Evolutionary conservation across 2,329 filamentous ascomycete species (phyloP).

Genomic region (Trichoderma citrinoviride): DNA sequence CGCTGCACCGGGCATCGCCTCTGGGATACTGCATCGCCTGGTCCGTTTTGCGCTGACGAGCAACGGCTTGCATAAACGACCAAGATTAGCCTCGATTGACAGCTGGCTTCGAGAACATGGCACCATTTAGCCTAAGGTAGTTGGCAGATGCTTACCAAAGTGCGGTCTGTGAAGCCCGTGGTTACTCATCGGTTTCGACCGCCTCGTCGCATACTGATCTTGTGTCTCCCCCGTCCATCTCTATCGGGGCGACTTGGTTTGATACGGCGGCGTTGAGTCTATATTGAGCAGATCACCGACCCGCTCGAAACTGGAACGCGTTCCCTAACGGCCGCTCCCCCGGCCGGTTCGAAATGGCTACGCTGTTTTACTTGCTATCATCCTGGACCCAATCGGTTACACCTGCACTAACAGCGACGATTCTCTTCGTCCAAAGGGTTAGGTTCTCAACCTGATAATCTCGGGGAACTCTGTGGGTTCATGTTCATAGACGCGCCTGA

Average conservation of each 20-base stretch:
- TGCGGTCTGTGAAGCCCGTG: background rate
- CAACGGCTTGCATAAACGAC: background rate
- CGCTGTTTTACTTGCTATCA: background rate
- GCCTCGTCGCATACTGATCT: background rate
- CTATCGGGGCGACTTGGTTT: too few species aligned
- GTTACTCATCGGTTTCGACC: background rate
- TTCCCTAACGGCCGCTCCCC: background rate
- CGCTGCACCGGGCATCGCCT: conserved; percentile 6
- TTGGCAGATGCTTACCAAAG: background rate
- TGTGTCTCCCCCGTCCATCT: too few species aligned
- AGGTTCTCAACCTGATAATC: background rate
- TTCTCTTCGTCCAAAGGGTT: background rate
- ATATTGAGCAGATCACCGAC: background rate
- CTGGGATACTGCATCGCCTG: background rate
- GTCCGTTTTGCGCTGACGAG: background rate
- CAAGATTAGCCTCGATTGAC: background rate
- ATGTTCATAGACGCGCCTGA: background rate
- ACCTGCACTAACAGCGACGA: background rate
- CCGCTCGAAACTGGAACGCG: background rate
- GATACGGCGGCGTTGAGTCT: background rate
- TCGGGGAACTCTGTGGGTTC: background rate
- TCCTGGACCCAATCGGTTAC: background rate
- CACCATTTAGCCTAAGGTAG: too few species aligned
- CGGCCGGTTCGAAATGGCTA: background rate
- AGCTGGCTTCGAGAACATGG: background rate